Percentiles rank a stretch among this genome's conserved stretches.
Evolutionary conservation across 202 grass and related monocot genomes (phyloP).

Genomic region (Sporobolus alterniflorus): DNA sequence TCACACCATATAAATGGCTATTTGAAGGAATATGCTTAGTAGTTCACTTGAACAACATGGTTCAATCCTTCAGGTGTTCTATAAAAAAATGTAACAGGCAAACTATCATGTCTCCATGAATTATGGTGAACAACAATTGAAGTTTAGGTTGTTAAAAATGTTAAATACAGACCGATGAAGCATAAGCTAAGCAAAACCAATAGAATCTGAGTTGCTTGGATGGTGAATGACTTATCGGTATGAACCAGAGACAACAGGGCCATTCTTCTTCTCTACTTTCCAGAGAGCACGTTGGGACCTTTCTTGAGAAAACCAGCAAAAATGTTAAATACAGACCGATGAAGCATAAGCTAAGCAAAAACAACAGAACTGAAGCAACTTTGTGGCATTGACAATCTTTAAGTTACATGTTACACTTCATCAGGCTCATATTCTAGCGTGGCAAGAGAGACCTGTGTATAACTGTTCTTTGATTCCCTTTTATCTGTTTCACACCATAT

Average conservation of each 20-base stretch:
- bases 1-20: neutral
- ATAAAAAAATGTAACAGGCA: no score
- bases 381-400: constrained; percentile 8
- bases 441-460: neutral
- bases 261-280: constrained; percentile 84
- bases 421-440: constrained; percentile 9
- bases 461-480: neutral
- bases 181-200: neutral
- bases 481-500: neutral
- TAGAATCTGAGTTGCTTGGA: neutral
- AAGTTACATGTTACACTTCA: neutral
- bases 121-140: neutral
- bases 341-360: neutral
- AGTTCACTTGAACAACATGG: no score
- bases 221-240: constrained; percentile 67
- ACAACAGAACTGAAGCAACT: neutral
- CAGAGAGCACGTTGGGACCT: constrained; percentile 67
- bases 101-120: no score
- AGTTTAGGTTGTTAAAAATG: neutral
- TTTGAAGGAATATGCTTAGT: neutral
- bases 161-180: neutral
- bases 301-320: no score
- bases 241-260: constrained; percentile 73
- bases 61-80: no score
- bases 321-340: neutral